Conservation (phyloP, 768 basidiomycete genomes). For the Naematelia encephala region DNA sequence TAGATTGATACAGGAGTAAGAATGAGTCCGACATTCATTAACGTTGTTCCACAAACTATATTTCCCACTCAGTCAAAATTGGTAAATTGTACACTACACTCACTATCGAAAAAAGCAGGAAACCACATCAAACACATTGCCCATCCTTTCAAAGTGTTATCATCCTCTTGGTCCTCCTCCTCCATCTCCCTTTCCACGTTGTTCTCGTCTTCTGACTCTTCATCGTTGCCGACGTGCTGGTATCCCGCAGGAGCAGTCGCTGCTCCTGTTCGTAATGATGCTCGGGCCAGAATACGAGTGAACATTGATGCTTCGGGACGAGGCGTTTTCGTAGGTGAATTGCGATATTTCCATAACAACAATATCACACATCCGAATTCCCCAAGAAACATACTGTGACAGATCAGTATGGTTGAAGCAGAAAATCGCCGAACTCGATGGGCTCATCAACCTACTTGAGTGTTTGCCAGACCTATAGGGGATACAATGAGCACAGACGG, state of each 20-base stretch:
- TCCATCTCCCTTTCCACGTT: slow-evolving; percentile 13
- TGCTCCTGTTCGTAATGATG: slow-evolving; percentile 13
- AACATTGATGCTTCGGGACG: slow-evolving; percentile 24
- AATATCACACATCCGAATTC: slow-evolving; percentile 67
- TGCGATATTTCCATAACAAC: slow-evolving; percentile 48
- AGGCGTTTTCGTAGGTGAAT: slow-evolving; percentile 46
- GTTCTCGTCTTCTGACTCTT: slow-evolving; percentile 8
- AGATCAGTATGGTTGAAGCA: slow-evolving; percentile 11
- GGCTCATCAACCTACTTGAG: slow-evolving; percentile 40
- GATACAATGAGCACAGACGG: slow-evolving; percentile 4
- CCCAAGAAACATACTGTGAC: slow-evolving; percentile 60
- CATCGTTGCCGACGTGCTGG: slow-evolving; percentile 4
- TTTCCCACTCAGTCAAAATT: background rate
- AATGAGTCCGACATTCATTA: slow-evolving; percentile 94
- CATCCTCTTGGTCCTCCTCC: background rate
- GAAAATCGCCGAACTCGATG: background rate
- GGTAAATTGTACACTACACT: slow-evolving; percentile 6
- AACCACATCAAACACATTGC: slow-evolving; percentile 44
- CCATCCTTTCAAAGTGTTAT: slow-evolving; percentile 30
- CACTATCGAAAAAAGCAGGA: slow-evolving; percentile 48
- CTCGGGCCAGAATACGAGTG: slow-evolving; percentile 18
- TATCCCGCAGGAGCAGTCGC: slow-evolving; percentile 14
- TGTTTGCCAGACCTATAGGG: slow-evolving; percentile 49
- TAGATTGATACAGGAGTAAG: slow-evolving; percentile 96
- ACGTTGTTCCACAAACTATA: slow-evolving; percentile 61